Evolutionary conservation across 2,329 filamentous ascomycete species (phyloP).

Genomic region (Sporothrix euskadiensis): DNA sequence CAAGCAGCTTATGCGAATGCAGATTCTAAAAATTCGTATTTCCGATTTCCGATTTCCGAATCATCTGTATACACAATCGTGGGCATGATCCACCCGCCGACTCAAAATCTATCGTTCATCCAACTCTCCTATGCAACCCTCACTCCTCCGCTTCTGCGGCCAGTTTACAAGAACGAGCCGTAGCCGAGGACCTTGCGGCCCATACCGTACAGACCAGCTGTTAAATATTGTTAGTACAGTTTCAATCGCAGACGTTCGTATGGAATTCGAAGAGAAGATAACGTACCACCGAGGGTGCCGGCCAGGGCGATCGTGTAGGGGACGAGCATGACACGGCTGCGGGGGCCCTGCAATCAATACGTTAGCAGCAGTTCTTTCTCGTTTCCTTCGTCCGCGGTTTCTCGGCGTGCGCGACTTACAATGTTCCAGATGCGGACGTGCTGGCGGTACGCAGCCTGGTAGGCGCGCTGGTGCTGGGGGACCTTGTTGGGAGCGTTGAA

Average conservation of each 20-base stretch:
- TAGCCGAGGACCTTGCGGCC: constrained; percentile 71
- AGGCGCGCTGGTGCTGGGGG: constrained; percentile 70
- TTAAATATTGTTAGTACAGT: neutral
- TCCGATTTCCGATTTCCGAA: constrained; percentile 12
- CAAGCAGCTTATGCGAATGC: neutral
- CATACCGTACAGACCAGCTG: constrained; percentile 69
- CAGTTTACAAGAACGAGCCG: constrained; percentile 67
- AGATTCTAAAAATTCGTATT: neutral
- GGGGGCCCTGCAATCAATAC: constrained; percentile 56
- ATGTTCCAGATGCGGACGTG: constrained; percentile 75
- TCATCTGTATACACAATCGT: constrained; percentile 24
- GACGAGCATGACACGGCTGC: constrained; percentile 64
- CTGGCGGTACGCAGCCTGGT: constrained; percentile 70
- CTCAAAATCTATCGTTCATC: constrained; percentile 8
- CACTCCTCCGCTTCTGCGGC: neutral
- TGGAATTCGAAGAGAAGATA: neutral
- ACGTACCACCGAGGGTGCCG: constrained; percentile 59
- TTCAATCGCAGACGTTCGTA: neutral
- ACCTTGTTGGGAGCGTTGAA: constrained; percentile 76
- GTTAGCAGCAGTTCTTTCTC: constrained; percentile 7
- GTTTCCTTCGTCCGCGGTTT: neutral
- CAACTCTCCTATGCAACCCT: neutral
- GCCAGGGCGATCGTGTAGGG: constrained; percentile 68
- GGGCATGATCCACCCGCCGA: constrained; percentile 11
- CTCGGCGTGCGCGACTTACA: constrained; percentile 54